Percentiles rank a stretch among this genome's conserved stretches.
phyloP scores from a whole-genome alignment of 495 filamentous ascomycete species.

The Talaromyces liani region DNA sequence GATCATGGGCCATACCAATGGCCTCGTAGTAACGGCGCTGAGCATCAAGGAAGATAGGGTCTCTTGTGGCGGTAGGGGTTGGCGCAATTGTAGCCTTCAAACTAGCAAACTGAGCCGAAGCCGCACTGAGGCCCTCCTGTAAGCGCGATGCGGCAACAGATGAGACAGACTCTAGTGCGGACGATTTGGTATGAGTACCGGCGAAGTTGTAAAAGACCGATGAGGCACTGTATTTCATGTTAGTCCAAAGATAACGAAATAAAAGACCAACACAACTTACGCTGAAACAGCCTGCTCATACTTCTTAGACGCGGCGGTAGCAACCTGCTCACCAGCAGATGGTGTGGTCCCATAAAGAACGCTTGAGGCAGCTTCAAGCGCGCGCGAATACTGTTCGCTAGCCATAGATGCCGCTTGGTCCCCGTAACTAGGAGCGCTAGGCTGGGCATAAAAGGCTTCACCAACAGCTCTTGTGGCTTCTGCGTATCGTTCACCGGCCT shows the following conservation, averaged over 20 bases:
- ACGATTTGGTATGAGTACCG: slow-evolving; percentile 36
- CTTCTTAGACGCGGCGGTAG: slow-evolving; percentile 46
- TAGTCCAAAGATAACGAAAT: neutral
- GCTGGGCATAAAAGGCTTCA: slow-evolving; percentile 41
- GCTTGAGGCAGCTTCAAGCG: slow-evolving; percentile 48
- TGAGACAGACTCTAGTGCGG: slow-evolving; percentile 48
- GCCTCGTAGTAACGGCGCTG: slow-evolving; percentile 71
- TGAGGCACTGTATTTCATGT: slow-evolving; percentile 38
- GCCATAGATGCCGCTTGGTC: slow-evolving; percentile 42
- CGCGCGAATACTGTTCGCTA: slow-evolving; percentile 48
- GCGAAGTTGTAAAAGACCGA: slow-evolving; percentile 56
- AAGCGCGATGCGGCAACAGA: slow-evolving; percentile 59
- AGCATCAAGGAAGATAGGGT: slow-evolving; percentile 52
- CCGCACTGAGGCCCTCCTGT: slow-evolving; percentile 53
- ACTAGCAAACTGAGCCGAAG: slow-evolving; percentile 57
- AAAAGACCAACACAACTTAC: slow-evolving; percentile 28
- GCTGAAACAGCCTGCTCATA: slow-evolving; percentile 54
- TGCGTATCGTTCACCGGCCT: slow-evolving; percentile 41
- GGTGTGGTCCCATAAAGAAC: slow-evolving; percentile 51
- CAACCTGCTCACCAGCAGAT: slow-evolving; percentile 39
- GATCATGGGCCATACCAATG: slow-evolving; percentile 67
- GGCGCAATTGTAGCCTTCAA: slow-evolving; percentile 51
- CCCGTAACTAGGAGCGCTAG: slow-evolving; percentile 34
- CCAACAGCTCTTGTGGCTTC: slow-evolving; percentile 46
- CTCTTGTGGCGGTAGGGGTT: slow-evolving; percentile 46